A percentile compares a stretch with the other conserved stretches of the same genome.
Evolutionary conservation across 495 filamentous ascomycete genomes (phyloP).

Genomic region (Neurospora hispaniola): DNA sequence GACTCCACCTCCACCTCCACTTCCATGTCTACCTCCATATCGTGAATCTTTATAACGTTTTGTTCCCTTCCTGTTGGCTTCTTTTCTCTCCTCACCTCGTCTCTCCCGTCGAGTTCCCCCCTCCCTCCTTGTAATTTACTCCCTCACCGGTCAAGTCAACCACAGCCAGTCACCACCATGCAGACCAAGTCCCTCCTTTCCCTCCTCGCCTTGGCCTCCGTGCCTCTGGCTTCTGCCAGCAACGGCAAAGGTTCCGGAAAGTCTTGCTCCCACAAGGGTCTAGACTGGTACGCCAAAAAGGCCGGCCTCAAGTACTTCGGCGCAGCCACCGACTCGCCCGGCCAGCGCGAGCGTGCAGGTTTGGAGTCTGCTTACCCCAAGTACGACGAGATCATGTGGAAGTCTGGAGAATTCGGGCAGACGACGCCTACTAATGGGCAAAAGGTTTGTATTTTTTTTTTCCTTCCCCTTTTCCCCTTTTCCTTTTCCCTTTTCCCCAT

Average conservation of each 20-base stretch:
- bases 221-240: conserved; percentile 5
- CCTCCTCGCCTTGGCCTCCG: conserved; percentile 3
- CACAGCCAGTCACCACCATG: neutral
- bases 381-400: conserved; percentile 27
- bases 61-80: neutral
- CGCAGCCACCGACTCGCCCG: conserved; percentile 36
- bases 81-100: neutral
- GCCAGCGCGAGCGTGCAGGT: conserved; percentile 25
- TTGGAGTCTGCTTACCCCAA: conserved; percentile 15
- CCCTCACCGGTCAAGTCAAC: neutral
- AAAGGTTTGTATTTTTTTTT: conserved; percentile 22
- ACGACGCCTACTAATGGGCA: conserved; percentile 42
- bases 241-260: neutral
- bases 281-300: conserved; percentile 25
- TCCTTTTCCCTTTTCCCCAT: neutral
- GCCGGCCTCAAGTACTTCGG: conserved; percentile 40
- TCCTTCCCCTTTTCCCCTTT: neutral
- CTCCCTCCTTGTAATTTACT: no score
- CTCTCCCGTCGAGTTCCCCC: neutral
- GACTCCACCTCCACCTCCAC: neutral
- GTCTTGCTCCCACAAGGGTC: conserved; percentile 4
- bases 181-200: conserved; percentile 3
- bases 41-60: neutral
- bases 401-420: conserved; percentile 38
- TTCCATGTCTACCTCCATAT: neutral